Evolutionary conservation across 108 stramenopile species (phyloP), one percentile per base, ranked within the genome.

Genomic region (Fistulifera pelliculosa): DNA sequence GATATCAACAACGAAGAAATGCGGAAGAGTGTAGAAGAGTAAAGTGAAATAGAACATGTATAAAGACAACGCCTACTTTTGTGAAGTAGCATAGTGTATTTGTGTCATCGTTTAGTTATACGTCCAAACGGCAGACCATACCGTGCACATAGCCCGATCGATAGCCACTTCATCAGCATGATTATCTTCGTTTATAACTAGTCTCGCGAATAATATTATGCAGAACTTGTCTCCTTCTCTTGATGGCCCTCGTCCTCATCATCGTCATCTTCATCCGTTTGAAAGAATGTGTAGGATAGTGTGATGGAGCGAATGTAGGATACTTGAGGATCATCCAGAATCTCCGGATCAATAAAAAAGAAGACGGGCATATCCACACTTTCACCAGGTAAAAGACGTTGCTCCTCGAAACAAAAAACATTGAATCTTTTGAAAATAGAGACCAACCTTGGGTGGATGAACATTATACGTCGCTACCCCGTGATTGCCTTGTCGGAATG

Each of bases 321-420:
- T 74, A 99, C 81, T 45, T 82, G 69, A 0, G 95, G 87, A 68
- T 99, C 99, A 51, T 96, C 80, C 28, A 87, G 54, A 58, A 96
- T 87, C 18, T 96, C 95, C 7, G 99, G 99, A 76, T 99, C 99
- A 55, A 99, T 87, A 62, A 96, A 98, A n/a, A 98, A 99, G 61
- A 99, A 96, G 6, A 99, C 95, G 8, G 95, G 98, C 96, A 97
- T 96, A 58, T 99, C 99, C 49, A 98, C 95, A 35, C 96, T 97
- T 70, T 99, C 99, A 6, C 90, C 88, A 1, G 95, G 91, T 8
- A 92, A 56, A 11, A 99, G 62, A 14, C 99, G 75, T 62, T 99
- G 99, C 76, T 99, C 97, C 68, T 99, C 99, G 65, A 99, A 99
- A 69, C 99, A 99, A 35, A 76, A n/a, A 99, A 56, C 99, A 99